A percentile compares a stretch with the other conserved stretches of the same genome.
Evolutionary conservation across 352 stramenopile species (phyloP).

Genomic region (Phytophthora uliginosa): DNA sequence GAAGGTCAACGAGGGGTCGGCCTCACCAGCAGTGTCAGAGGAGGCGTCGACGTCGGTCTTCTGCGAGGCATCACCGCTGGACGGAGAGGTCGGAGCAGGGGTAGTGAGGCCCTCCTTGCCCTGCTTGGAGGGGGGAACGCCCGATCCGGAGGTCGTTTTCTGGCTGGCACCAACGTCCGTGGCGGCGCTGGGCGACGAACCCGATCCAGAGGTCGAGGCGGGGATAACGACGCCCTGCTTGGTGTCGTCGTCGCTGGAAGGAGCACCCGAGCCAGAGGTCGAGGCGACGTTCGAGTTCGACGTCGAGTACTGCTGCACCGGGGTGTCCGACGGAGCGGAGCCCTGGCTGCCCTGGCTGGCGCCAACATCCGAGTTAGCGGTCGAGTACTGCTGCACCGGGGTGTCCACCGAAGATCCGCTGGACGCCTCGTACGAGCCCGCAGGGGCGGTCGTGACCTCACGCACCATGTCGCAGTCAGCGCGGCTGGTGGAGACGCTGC

Average conservation of each 20-base stretch:
- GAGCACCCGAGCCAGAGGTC: constrained; percentile 6
- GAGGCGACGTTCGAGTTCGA: neutral
- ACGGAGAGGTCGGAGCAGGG: neutral
- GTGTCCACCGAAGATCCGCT: neutral
- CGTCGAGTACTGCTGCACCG: constrained; percentile 1
- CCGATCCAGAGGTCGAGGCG: neutral
- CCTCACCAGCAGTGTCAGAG: neutral
- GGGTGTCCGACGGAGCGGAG: constrained; percentile 6
- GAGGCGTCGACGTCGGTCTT: neutral
- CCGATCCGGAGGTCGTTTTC: neutral
- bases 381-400: neutral
- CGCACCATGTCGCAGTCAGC: constrained; percentile 15
- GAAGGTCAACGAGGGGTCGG: neutral
- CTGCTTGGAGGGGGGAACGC: neutral
- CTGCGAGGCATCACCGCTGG: neutral
- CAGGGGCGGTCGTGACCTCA: neutral
- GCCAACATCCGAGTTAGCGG: constrained; percentile 14
- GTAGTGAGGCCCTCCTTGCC: neutral
- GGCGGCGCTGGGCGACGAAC: neutral
- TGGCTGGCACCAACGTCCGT: neutral
- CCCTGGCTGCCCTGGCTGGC: constrained; percentile 15
- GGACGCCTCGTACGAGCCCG: constrained; percentile 13
- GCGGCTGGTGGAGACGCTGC: constrained; percentile 15
- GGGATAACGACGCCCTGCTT: neutral
- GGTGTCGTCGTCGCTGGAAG: neutral